Conservation (phyloP, 495 filamentous ascomycete genomes). For the Rostrohypoxylon terebratum region DNA sequence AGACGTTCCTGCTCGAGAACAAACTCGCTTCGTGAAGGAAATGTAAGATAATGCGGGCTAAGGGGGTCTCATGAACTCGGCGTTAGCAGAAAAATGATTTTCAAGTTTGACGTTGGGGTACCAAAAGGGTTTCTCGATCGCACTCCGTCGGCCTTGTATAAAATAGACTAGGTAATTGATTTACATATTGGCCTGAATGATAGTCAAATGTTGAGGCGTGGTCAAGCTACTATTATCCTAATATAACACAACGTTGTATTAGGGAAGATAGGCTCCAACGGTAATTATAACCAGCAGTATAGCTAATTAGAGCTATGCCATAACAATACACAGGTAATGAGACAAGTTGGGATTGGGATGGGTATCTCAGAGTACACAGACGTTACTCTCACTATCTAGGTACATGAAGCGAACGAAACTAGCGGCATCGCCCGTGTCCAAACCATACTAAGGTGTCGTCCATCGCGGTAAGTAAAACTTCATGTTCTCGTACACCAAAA, state of each 20-base stretch:
- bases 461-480: constrained; percentile 71
- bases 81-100: constrained; percentile 24
- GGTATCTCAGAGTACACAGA: neutral
- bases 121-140: neutral
- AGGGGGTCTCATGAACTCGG: constrained; percentile 5
- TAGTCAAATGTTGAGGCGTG: neutral
- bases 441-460: constrained; percentile 21
- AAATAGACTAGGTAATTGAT: constrained; percentile 28
- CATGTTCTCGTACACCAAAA: constrained; percentile 96
- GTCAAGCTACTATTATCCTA: neutral
- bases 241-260: too few relatives aligned
- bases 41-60: constrained; percentile 24
- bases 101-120: constrained; percentile 1
- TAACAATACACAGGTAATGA: neutral
- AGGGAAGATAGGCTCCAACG: too few relatives aligned
- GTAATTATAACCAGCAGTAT: neutral
- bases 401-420: neutral
- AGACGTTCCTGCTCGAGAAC: constrained; percentile 67
- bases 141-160: constrained; percentile 18
- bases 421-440: neutral
- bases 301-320: neutral
- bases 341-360: neutral
- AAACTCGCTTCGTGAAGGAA: constrained; percentile 19
- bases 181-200: neutral
- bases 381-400: neutral